These are phyloP conservation scores for Linaria vulgaris DNA, from an alignment of 257 asterid genomes.

Conservation along the genomic window DNA sequence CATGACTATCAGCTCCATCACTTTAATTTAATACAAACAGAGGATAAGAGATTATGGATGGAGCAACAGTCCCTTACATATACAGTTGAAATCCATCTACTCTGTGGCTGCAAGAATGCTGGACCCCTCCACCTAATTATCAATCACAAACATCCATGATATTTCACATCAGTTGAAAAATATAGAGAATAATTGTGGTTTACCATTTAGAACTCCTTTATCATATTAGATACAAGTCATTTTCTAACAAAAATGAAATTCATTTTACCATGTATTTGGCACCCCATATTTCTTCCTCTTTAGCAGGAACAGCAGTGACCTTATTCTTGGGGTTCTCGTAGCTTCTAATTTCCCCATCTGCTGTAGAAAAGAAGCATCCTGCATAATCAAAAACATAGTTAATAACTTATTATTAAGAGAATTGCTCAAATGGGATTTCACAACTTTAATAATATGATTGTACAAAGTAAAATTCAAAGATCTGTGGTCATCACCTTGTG, in stretches of 20 bases:
- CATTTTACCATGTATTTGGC: slow-evolving; percentile 84
- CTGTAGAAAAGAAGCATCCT: slow-evolving; percentile 95
- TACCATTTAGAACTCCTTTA: slow-evolving; percentile 3
- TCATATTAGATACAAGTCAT: slow-evolving; percentile 19
- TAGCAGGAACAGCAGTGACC: slow-evolving; percentile 91
- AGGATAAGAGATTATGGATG: not conserved
- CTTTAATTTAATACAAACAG: not conserved
- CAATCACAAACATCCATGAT: slow-evolving; percentile 6
- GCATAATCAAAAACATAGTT: slow-evolving; percentile 19
- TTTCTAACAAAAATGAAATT: not conserved
- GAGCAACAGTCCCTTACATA: not conserved
- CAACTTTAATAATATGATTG: too few species aligned
- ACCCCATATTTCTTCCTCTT: slow-evolving; percentile 98
- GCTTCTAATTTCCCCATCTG: slow-evolving; percentile 78
- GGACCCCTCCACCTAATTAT: slow-evolving; percentile 88
- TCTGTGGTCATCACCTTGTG: slow-evolving; percentile 59
- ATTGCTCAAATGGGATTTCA: too few species aligned
- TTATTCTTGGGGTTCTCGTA: slow-evolving; percentile 94
- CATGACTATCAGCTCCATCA: not conserved
- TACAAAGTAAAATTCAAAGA: too few species aligned
- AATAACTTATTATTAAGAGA: too few species aligned
- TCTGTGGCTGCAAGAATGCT: slow-evolving; percentile 74
- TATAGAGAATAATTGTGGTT: slow-evolving; percentile 17
- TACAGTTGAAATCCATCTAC: slow-evolving; percentile 25
- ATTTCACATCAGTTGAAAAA: slow-evolving; percentile 2